These are phyloP conservation scores for Mortierella sp. DNA, from an alignment of 371 early-diverging fungal genomes.

Conservation along the genomic window DNA sequence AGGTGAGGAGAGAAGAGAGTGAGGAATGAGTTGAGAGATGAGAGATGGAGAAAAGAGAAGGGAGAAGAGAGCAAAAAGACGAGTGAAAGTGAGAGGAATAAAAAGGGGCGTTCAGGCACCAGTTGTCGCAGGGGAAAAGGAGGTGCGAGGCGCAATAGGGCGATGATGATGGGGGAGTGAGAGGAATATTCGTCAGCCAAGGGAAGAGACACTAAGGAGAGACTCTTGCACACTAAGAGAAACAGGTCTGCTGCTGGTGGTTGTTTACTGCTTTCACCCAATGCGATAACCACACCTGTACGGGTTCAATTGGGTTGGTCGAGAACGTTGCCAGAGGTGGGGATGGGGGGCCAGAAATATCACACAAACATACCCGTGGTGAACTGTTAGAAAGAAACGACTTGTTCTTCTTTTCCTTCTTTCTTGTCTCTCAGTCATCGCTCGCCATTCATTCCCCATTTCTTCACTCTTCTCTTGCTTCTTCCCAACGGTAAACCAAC, in stretches of 20 bases:
- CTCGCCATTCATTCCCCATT: background rate
- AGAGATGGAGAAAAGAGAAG: background rate
- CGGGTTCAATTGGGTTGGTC: background rate
- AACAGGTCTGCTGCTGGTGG: background rate
- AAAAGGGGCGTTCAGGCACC: constrained; percentile 6
- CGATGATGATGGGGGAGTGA: background rate
- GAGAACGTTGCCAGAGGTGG: background rate
- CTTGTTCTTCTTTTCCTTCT: background rate
- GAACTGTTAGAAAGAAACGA: background rate
- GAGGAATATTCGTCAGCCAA: background rate
- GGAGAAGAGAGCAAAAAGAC: background rate
- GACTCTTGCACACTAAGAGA: background rate
- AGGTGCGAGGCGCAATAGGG: background rate
- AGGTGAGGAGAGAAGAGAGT: background rate
- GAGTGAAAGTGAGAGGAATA: background rate
- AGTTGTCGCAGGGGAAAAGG: background rate
- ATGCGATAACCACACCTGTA: background rate
- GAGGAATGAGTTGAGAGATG: background rate
- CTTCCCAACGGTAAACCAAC: background rate
- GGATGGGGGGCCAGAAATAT: background rate
- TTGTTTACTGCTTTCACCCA: background rate
- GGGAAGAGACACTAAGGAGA: background rate
- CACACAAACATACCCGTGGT: background rate
- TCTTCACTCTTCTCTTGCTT: background rate
- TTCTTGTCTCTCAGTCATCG: background rate